Base-by-base conservation (phyloP, 495 filamentous ascomycete genomes). In the Annulohypoxylon stygium region DNA sequence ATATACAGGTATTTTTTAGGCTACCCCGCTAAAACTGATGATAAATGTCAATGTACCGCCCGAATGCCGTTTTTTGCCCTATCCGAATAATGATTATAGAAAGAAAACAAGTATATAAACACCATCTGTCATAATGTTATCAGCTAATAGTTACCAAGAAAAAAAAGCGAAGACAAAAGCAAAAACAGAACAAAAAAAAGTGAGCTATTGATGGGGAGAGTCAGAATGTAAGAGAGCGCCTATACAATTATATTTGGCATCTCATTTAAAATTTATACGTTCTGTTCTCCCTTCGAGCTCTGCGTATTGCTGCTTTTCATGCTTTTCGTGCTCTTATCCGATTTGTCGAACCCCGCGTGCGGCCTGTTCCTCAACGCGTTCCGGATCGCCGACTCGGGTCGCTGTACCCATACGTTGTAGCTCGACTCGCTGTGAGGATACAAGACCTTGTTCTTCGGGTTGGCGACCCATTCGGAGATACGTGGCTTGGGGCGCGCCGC, bases 371-470 rank as follows among this genome's bases (percentile, higher is more conserved):
- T 48, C 20, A 86, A 71, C 1, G 80, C 78, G 36, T 79, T 78
- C n/a, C 79, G 81, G 51, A 86, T 82, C 25, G 72, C 76, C 5
- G 70, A 82, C 64, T 90, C 84, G 59, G 83, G 87, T 60, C 87
- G 88, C 20, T 81, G 76, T 76, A 83, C 85, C 92, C 93, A 96
- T 3, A 81, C 82, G 6, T 81, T 79, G 68, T 86, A 91, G 34
- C 86, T 87, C 43, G 80, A 79, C 26, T 81, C 78, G 76, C 89
- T 92, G 47, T 93, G 82, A 0, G 91, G 92, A 82, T 87, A 93
- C 10, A 97, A 70, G 4, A 93, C 86, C 58, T 86, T 81, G 75
- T 96, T 96, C 7, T 75, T 76, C n/a, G 75, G 70, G 33, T 82
- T 85, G 18, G 77, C 78, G 69, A 92, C 83, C 80, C 90, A 93